A percentile compares a stretch with the other conserved stretches of the same genome.
These are phyloP conservation scores for Aspergillus ruber DNA, from an alignment of 2,329 filamentous ascomycete genomes.

Conservation along the genomic window DNA sequence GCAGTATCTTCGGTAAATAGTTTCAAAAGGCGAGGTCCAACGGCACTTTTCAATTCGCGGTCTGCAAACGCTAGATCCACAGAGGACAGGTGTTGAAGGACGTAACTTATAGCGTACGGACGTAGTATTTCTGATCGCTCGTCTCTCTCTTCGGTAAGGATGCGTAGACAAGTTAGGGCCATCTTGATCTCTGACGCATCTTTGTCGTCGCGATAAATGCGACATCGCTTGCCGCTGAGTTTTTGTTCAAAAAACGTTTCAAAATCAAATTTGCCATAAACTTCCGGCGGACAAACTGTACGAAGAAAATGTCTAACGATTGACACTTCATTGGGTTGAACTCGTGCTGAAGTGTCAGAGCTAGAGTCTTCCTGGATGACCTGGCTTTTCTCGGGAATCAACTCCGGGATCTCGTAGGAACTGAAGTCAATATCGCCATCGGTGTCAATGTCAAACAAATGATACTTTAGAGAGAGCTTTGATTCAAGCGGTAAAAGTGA, in stretches of 20 bases:
- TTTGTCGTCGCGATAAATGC: conserved; percentile 18
- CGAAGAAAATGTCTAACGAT: conserved; percentile 20
- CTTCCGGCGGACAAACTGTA: conserved; percentile 17
- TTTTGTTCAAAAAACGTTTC: conserved; percentile 19
- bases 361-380: neutral
- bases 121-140: conserved; percentile 5
- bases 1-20: conserved; percentile 14
- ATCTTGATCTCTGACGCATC: conserved; percentile 14
- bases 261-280: conserved; percentile 20
- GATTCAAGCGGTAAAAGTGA: conserved; percentile 17
- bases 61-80: conserved; percentile 18
- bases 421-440: conserved; percentile 14
- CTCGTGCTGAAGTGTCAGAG: neutral
- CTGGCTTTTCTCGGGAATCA: conserved; percentile 7
- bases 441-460: conserved; percentile 15
- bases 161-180: conserved; percentile 11
- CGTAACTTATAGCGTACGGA: conserved; percentile 9
- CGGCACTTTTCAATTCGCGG: conserved; percentile 13
- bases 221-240: conserved; percentile 9
- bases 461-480: conserved; percentile 14
- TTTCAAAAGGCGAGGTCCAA: conserved; percentile 15
- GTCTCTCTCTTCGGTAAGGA: conserved; percentile 9
- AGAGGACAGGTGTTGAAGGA: conserved; percentile 13
- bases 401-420: conserved; percentile 10
- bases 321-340: conserved; percentile 12